Evolutionary conservation across 1,284 basidiomycete genomes (phyloP).

Genomic region (Marasmius oreades): DNA sequence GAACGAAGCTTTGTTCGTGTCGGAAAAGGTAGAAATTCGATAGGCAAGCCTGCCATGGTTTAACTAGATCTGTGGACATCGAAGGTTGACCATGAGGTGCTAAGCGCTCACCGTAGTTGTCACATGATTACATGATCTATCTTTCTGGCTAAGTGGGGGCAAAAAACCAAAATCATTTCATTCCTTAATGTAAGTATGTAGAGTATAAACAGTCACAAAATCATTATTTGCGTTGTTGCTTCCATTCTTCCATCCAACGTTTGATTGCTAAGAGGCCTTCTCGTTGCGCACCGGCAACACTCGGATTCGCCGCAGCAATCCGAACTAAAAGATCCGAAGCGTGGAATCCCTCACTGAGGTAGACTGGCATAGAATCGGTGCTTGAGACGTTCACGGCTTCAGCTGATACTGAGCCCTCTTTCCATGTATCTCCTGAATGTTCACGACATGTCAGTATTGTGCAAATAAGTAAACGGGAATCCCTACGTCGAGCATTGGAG

Average conservation of each 20-base stretch:
- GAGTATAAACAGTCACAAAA: no score
- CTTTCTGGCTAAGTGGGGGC: no score
- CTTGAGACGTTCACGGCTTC: slow-evolving; percentile 43
- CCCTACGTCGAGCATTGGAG: slow-evolving; percentile 62
- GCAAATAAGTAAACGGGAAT: background rate
- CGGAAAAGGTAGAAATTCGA: slow-evolving; percentile 42
- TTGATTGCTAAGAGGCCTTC: slow-evolving; percentile 41
- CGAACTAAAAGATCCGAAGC: slow-evolving; percentile 52
- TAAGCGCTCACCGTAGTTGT: no score
- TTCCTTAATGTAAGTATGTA: background rate
- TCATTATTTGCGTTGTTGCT: no score
- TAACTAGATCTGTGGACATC: background rate
- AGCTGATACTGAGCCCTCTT: slow-evolving; percentile 63
- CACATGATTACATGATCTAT: no score
- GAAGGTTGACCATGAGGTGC: no score
- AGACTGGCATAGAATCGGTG: slow-evolving; percentile 52
- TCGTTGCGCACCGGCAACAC: slow-evolving; percentile 50
- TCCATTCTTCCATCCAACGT: slow-evolving; percentile 48
- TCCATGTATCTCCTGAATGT: slow-evolving; percentile 65
- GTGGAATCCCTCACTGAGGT: slow-evolving; percentile 60
- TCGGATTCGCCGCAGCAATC: slow-evolving; percentile 43
- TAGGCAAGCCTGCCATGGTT: slow-evolving; percentile 15
- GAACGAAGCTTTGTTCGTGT: slow-evolving; percentile 74
- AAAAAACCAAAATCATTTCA: no score
- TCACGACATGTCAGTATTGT: background rate